Base-by-base conservation (phyloP, 345 rosid species). In the Schrenkiella parvula region DNA sequence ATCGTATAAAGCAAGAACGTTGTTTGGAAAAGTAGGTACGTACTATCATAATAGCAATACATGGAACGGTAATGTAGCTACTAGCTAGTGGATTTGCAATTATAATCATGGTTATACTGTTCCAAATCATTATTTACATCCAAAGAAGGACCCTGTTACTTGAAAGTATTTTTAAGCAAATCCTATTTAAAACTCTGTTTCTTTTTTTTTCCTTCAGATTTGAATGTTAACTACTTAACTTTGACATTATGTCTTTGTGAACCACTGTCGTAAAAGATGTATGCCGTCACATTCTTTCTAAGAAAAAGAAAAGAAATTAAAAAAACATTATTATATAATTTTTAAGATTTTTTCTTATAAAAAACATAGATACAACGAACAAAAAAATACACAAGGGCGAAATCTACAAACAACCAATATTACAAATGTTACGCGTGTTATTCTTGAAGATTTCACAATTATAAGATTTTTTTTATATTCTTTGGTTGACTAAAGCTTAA, bases 171-270 rank as follows among this genome's bases (percentile, higher is more conserved):
- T 37, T 22, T 2, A 12, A 17, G 3, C n/a, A n/a, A n/a, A n/a
- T 37, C 9, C 1, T 23, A 1, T 53, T 54, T 18, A 15, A 25
- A 15, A 38, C 38, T 39, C 39, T 37, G 23, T 7, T n/a, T n/a
- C 1, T 5, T n/a, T 62, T 51, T 52, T n/a, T n/a, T 39, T 14
- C 58, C 39, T 17, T 11, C 29, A 28, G 52, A 13, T 39, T 57
- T 43, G 25, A 69, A 43, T 31, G 35, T 69, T 17, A 69, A 6
- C 31, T 47, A 32, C 46, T 69, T 17, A 69, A 6, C 31, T 47
- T 47, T 64, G 66, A 42, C 51, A 61, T 18, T 43, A 19, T 21
- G 21, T 64, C 41, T 43, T 47, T n/a, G 47, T 47, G 69, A 62
- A 62, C 29, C 44, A 32, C 68, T 31, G 41, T 51, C 35, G 67